Evolutionary conservation across 2,329 filamentous ascomycete species (phyloP), one percentile per base, ranked within the genome.

Genomic region (Helminthosporium solani): DNA sequence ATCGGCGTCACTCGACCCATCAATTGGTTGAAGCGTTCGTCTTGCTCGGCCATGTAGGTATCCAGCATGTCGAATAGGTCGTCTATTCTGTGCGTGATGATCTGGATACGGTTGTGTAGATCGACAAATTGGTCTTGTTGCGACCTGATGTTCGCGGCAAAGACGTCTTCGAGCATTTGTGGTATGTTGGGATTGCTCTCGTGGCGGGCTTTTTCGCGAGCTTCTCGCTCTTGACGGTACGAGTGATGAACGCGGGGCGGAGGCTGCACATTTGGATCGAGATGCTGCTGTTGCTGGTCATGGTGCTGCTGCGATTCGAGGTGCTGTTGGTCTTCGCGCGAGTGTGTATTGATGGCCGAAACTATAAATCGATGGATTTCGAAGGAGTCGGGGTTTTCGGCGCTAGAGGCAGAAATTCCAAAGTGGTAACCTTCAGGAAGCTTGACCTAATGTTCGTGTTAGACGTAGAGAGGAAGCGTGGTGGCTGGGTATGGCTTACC

Each of bases 331-430:
- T 73, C 60, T 47, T 70, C 63, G 38, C 61, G 58, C 9, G 65
- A 63, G 52, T 65, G 46, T 1, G 67, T 53, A 48, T 67, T 68
- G n/a, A 66, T 73, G 50, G 60, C 84, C 63, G 85, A 82, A 41
- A 94, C 82, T 28, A 87, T 79, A 65, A 97, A 81, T 68, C 92
- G 95, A 77, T 91, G 94, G 56, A 96, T 71, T 72, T 99, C 94
- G 63, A 96, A 95, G 4, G 90, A 95, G 73, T 99, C 94, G 0
- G 94, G 90, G 60, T 84, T 91, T 57, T 97, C 92, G 23, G 89
- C 88, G 2, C 89, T 92, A 14, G 89, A 88, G 33, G 92, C 94
- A 11, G 87, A 90, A 57, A 99, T 75, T 60, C 94, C 94, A 56
- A 96, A 88, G 67, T 82, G 81, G 75, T 97, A 95, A 56, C 88